phyloP scores from a whole-genome alignment of 2,329 filamentous ascomycete genomes.

The Penicillium brevicompactum region DNA sequence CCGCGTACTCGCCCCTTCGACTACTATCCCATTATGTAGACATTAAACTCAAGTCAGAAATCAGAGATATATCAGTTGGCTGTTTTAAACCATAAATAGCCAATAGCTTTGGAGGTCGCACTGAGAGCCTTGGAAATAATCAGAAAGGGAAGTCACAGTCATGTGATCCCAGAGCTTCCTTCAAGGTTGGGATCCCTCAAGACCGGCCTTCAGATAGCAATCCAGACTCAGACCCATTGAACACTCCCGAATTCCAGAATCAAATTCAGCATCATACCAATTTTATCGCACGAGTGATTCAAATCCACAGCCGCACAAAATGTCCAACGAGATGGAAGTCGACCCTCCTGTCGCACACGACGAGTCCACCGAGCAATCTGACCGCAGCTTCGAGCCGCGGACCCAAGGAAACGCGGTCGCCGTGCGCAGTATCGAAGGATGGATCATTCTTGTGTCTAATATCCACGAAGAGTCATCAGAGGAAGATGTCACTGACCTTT shows the following conservation, averaged over 20 bases:
- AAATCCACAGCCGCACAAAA: slow-evolving; percentile 44
- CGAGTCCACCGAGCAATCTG: slow-evolving; percentile 32
- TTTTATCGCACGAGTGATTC: slow-evolving; percentile 54
- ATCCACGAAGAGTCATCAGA: slow-evolving; percentile 70
- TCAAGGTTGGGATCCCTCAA: background rate
- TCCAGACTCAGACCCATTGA: slow-evolving; percentile 2
- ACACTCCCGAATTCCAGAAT: background rate
- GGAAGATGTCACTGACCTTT: slow-evolving; percentile 66
- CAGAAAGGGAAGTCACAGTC: background rate
- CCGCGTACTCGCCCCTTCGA: too few species aligned
- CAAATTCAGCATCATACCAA: slow-evolving; percentile 46
- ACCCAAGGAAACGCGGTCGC: slow-evolving; percentile 54
- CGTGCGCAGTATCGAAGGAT: slow-evolving; percentile 69
- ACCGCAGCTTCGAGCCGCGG: slow-evolving; percentile 42
- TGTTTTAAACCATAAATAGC: too few species aligned
- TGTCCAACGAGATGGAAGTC: slow-evolving; percentile 51
- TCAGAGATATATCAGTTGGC: too few species aligned
- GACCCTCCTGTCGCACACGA: slow-evolving; percentile 42
- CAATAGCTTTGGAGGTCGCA: too few species aligned
- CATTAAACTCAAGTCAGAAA: background rate
- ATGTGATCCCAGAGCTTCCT: slow-evolving; percentile 4
- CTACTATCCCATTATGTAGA: background rate
- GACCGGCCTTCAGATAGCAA: slow-evolving; percentile 6
- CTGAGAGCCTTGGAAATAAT: background rate
- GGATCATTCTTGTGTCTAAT: slow-evolving; percentile 70